Percentiles rank a stretch among this genome's conserved stretches.
Evolutionary conservation across 352 stramenopile genomes (phyloP).

Genomic region (Phytophthora ramorum): DNA sequence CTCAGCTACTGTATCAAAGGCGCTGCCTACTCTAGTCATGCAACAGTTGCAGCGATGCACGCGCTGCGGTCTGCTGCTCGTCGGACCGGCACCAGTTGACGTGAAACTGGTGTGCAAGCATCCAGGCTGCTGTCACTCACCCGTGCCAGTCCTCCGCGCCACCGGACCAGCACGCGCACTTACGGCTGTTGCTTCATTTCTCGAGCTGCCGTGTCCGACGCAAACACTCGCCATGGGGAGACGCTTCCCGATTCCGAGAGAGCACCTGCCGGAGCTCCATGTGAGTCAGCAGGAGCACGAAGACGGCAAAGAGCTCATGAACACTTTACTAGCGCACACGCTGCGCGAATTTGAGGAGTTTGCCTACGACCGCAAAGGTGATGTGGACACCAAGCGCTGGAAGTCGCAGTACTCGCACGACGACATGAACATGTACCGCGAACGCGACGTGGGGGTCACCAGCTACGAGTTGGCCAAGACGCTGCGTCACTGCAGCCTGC

Average conservation of each 20-base stretch:
- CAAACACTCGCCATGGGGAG: constrained; percentile 31
- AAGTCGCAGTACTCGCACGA: constrained; percentile 44
- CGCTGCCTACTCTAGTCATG: constrained; percentile 20
- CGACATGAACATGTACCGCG: constrained; percentile 52
- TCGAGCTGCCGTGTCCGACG: constrained; percentile 15
- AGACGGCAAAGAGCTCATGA: constrained; percentile 41
- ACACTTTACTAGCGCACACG: constrained; percentile 42
- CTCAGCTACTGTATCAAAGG: constrained; percentile 16
- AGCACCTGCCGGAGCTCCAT: constrained; percentile 41
- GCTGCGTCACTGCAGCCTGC: constrained; percentile 29
- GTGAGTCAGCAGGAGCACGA: constrained; percentile 41
- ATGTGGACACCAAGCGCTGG: constrained; percentile 50
- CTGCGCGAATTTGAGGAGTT: constrained; percentile 53
- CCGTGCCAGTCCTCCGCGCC: constrained; percentile 4
- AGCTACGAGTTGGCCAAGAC: constrained; percentile 28
- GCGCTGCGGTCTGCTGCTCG: constrained; percentile 8
- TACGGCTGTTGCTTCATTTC: constrained; percentile 16
- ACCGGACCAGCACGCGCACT: constrained; percentile 4
- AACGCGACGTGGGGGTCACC: constrained; percentile 40
- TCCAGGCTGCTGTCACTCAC: constrained; percentile 1
- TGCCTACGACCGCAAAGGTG: constrained; percentile 30
- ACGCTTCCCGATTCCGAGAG: constrained; percentile 51
- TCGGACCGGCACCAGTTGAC: constrained; percentile 16
- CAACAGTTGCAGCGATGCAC: constrained; percentile 9
- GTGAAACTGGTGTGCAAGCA: constrained; percentile 26